These are phyloP conservation scores for Acanthochlamys bracteata DNA, from an alignment of 106 monocot genomes.

Conservation along the genomic window DNA sequence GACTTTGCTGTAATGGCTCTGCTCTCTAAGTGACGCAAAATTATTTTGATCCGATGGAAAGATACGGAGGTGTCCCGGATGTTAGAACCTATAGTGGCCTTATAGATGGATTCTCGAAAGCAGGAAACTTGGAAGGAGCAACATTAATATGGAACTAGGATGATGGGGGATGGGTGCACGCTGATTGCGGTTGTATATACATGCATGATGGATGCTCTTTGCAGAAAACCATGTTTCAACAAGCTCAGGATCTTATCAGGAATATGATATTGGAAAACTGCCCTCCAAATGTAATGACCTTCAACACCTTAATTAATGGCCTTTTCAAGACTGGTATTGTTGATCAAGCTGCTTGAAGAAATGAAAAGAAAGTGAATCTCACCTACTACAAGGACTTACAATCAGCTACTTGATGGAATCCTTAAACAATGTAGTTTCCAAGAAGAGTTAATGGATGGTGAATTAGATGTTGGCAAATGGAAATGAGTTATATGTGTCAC, in stretches of 20 bases:
- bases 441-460: conserved; percentile 31
- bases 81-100: conserved; percentile 55
- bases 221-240: conserved; percentile 58
- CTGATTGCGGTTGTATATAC: conserved; percentile 78
- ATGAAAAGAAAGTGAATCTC: conserved; percentile 38
- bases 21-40: conserved; percentile 34
- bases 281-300: conserved; percentile 61
- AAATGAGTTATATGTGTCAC: conserved; percentile 33
- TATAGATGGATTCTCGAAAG: conserved; percentile 70
- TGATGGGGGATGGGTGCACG: conserved; percentile 59
- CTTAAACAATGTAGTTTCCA: conserved; percentile 34
- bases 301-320: conserved; percentile 63
- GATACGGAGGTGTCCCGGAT: conserved; percentile 42
- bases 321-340: conserved; percentile 42
- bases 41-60: conserved; percentile 42
- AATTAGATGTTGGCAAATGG: conserved; percentile 46
- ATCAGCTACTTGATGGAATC: conserved; percentile 65
- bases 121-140: conserved; percentile 50
- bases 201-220: conserved; percentile 63
- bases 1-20: conserved; percentile 51
- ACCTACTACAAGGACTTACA: conserved; percentile 62
- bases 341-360: conserved; percentile 29
- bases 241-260: conserved; percentile 52
- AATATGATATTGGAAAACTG: conserved; percentile 48
- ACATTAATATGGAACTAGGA: conserved; percentile 52